Base-by-base conservation (phyloP, 257 asterid species). In the Haberlea rhodopensis region DNA sequence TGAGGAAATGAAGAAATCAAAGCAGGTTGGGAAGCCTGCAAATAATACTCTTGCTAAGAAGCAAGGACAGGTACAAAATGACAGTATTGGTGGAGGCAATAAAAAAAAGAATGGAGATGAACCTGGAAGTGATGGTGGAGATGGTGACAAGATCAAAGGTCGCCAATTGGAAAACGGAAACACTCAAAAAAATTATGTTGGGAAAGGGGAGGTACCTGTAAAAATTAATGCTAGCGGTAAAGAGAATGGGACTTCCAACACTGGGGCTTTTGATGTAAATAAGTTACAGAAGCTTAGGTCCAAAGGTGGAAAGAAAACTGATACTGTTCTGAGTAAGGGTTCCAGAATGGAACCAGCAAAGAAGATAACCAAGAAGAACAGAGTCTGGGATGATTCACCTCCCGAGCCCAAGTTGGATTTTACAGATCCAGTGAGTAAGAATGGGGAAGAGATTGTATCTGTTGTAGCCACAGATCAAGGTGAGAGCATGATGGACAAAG, bases 401-500 rank as follows among this genome's bases (percentile, higher is more conserved):
- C 24, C 49, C 52, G 82, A 83, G 60, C 32, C 79, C 19, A 89
- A 91, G 78, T 78, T 89, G 77, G 98, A 92, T 78, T 92, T 80
- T 71, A 89, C 97, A 9, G 91, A 87, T 87, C 85, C 86, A n/a
- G 78, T 34, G 78, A 73, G 81, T 79, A 97, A 82, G 85, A 80
- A 87, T 80, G 88, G 80, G 78, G 87, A 82, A 72, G 80, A 84
- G 23, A 82, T 74, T 67, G 51, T 78, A 40, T 62, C 88, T 31
- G 85, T 79, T 73, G 87, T 83, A 37, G 82, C 84, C 16, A 75
- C 76, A 68, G 87, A 78, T 73, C 77, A 77, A 53, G 97, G 94
- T 60, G 94, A 84, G 81, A 94, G 99, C 80, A 84, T 84, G 97
- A 94, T 94, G 99, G 99, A 94, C 81, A 81, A 69, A 76, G 99